phyloP scores from a whole-genome alignment of 441 rosid species.

The Gossypium aridum region DNA sequence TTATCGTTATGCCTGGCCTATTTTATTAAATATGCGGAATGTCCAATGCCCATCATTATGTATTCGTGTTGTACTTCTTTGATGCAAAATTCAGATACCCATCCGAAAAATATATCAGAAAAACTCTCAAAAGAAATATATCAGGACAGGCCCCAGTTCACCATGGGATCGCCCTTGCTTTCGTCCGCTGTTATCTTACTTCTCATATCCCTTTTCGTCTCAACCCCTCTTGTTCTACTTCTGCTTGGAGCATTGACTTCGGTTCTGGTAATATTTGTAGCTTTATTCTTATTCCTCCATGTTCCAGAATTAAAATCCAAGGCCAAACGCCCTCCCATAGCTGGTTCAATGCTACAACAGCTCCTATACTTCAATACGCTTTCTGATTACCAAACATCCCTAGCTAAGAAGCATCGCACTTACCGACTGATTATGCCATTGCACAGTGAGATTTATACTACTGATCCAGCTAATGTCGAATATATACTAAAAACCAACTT shows the following conservation, averaged over 20 bases:
- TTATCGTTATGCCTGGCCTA: too few species aligned
- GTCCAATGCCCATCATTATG: too few species aligned
- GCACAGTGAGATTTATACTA: slow-evolving; percentile 28
- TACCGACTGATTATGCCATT: slow-evolving; percentile 21
- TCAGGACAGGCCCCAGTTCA: neutral
- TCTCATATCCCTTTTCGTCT: slow-evolving; percentile 1
- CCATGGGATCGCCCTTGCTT: neutral
- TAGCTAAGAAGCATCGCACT: slow-evolving; percentile 29
- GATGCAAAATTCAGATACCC: neutral
- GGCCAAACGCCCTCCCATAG: slow-evolving; percentile 28
- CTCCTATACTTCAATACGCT: slow-evolving; percentile 25
- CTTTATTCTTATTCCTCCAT: slow-evolving; percentile 11
- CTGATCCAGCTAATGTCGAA: slow-evolving; percentile 34
- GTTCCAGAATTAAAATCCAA: slow-evolving; percentile 17
- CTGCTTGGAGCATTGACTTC: slow-evolving; percentile 14
- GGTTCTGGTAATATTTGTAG: slow-evolving; percentile 6
- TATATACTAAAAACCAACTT: slow-evolving; percentile 40
- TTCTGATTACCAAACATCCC: slow-evolving; percentile 32
- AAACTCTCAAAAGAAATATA: too few species aligned
- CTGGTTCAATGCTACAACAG: slow-evolving; percentile 24
- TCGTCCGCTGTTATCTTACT: neutral
- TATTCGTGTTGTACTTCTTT: too few species aligned
- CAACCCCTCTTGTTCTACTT: slow-evolving; percentile 12
- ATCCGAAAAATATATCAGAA: neutral
- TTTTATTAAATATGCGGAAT: neutral